phyloP scores from a whole-genome alignment of 371 early-diverging fungal genomes.

The Mycotypha africana region DNA sequence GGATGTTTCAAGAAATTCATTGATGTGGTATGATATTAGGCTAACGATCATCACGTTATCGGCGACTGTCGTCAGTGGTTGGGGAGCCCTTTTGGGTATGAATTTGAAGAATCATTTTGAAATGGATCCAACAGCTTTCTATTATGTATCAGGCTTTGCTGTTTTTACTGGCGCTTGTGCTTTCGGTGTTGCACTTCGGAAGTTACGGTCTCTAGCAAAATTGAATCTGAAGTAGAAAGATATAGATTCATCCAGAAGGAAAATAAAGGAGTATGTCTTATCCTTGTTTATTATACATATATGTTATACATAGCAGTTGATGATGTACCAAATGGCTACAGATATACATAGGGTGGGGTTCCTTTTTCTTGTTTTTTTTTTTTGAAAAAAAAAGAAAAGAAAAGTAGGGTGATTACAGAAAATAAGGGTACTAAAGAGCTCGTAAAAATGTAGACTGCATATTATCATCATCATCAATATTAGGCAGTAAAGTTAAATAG shows the following conservation, averaged over 20 bases:
- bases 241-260: too few species aligned
- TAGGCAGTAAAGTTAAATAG: slow-evolving; percentile 19
- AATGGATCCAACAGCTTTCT: slow-evolving; percentile 63
- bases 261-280: too few species aligned
- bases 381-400: background rate
- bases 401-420: background rate
- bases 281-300: too few species aligned
- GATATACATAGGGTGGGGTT: background rate
- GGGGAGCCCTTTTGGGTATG: slow-evolving; percentile 87
- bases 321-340: too few species aligned
- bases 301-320: background rate
- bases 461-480: background rate
- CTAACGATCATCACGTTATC: slow-evolving; percentile 78
- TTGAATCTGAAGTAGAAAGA: slow-evolving; percentile 22
- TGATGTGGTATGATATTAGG: slow-evolving; percentile 79
- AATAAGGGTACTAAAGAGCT: background rate
- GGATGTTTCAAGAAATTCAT: slow-evolving; percentile 78
- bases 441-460: background rate
- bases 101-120: slow-evolving; percentile 77
- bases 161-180: slow-evolving; percentile 34
- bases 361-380: background rate
- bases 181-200: slow-evolving; percentile 26
- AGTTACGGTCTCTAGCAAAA: slow-evolving; percentile 26
- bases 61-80: slow-evolving; percentile 47
- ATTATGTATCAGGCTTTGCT: slow-evolving; percentile 51